Evolutionary conservation across 1,284 basidiomycete genomes (phyloP).

Genomic region (Pyrrhoderma noxium): DNA sequence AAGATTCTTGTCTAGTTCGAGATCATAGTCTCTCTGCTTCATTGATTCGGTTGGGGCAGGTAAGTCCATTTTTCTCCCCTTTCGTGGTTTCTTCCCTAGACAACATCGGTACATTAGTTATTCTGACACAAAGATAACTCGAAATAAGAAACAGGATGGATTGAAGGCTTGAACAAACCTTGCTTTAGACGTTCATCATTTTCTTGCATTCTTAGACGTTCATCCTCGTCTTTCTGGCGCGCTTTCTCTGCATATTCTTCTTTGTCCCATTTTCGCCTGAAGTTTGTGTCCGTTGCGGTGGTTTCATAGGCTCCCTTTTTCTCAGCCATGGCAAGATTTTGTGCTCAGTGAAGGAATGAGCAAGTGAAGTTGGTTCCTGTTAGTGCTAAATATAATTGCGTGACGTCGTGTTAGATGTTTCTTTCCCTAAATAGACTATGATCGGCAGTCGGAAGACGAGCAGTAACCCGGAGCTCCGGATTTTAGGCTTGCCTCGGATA

Average conservation of each 20-base stretch:
- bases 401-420: too few species aligned
- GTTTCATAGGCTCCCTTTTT: slow-evolving; percentile 53
- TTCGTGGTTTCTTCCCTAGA: slow-evolving; percentile 68
- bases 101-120: neutral
- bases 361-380: neutral
- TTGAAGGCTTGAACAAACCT: slow-evolving; percentile 40
- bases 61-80: slow-evolving; percentile 54
- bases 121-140: too few species aligned
- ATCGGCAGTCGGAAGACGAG: too few species aligned
- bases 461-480: too few species aligned
- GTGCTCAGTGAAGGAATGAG: neutral
- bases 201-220: slow-evolving; percentile 74
- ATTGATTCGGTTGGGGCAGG: slow-evolving; percentile 88
- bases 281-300: slow-evolving; percentile 67
- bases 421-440: too few species aligned
- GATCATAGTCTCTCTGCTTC: slow-evolving; percentile 72
- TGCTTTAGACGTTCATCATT: slow-evolving; percentile 79
- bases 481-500: too few species aligned
- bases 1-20: slow-evolving; percentile 84
- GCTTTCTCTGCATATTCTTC: slow-evolving; percentile 76
- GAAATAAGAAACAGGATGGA: too few species aligned
- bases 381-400: too few species aligned
- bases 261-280: slow-evolving; percentile 82
- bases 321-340: slow-evolving; percentile 43
- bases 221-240: slow-evolving; percentile 67